A percentile compares a stretch with the other conserved stretches of the same genome.
phyloP scores from a whole-genome alignment of 1,139 yeast genomes.

The Yamadazyma taylorii region DNA sequence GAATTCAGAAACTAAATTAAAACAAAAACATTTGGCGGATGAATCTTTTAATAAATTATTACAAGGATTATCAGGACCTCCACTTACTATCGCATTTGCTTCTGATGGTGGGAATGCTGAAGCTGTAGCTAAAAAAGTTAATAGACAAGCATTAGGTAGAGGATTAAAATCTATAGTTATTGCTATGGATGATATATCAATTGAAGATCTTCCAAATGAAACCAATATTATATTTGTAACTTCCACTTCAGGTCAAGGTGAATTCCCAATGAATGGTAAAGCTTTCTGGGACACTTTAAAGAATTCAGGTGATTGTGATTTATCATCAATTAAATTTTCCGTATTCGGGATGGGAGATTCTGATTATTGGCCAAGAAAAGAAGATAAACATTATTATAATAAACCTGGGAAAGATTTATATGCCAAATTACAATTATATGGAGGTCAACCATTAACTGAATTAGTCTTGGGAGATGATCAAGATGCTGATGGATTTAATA shows the following conservation, averaged over 20 bases:
- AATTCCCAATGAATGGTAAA: conserved; percentile 94
- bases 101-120: conserved; percentile 97
- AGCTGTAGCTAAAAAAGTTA: conserved; percentile 75
- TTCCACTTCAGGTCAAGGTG: conserved; percentile 98
- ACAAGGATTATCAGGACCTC: conserved; percentile 92
- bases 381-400: conserved; percentile 90
- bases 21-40: conserved; percentile 70
- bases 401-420: conserved; percentile 82
- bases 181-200: conserved; percentile 82
- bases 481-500: conserved; percentile 92
- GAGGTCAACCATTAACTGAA: conserved; percentile 71
- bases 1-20: conserved; percentile 52
- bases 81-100: conserved; percentile 84
- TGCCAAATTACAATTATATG: conserved; percentile 63
- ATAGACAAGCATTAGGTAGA: conserved; percentile 80
- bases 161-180: conserved; percentile 77
- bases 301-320: conserved; percentile 66
- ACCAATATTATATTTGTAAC: conserved; percentile 79
- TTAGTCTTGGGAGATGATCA: conserved; percentile 95
- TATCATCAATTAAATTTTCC: conserved; percentile 66
- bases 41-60: conserved; percentile 74
- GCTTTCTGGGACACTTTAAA: conserved; percentile 85
- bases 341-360: conserved; percentile 95
- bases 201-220: conserved; percentile 80
- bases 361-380: conserved; percentile 95